Percentiles rank a stretch among this genome's conserved stretches.
Conservation (phyloP, 2,329 filamentous ascomycete genomes). For the Aspergillus thermomutatus region DNA sequence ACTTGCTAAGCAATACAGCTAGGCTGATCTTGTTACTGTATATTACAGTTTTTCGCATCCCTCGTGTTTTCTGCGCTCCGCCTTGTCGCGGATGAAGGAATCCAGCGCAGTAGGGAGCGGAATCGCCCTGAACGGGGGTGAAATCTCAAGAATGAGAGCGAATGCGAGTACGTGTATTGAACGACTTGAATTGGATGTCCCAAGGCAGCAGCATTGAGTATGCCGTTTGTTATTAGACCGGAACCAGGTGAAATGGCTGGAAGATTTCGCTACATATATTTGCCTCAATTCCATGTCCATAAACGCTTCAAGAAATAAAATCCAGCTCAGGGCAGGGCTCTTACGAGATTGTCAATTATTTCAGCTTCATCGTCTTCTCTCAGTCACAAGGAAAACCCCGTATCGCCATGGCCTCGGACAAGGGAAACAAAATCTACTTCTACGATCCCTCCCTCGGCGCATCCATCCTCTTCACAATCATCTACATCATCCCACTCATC, state of each 20-base stretch:
- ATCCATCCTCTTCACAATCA: conserved; percentile 40
- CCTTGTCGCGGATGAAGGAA: no score
- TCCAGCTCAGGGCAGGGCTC: no score
- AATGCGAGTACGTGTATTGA: background rate
- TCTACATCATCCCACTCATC: conserved; percentile 40
- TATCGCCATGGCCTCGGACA: background rate
- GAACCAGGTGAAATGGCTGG: background rate
- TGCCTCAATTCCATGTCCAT: no score
- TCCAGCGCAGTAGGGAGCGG: background rate
- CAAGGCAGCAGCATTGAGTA: background rate
- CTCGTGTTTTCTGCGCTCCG: no score
- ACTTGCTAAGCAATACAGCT: background rate
- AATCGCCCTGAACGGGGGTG: background rate
- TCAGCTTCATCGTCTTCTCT: no score
- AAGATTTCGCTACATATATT: background rate
- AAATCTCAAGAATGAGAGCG: background rate
- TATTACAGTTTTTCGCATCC: background rate
- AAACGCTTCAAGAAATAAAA: no score
- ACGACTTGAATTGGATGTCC: background rate
- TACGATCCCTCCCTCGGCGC: conserved; percentile 45
- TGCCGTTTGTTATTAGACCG: background rate
- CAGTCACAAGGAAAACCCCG: no score
- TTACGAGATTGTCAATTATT: no score
- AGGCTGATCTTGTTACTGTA: background rate
- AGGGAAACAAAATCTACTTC: conserved; percentile 36